Evolutionary conservation across 495 filamentous ascomycete species (phyloP).

Genomic region (Neurospora sp.): DNA sequence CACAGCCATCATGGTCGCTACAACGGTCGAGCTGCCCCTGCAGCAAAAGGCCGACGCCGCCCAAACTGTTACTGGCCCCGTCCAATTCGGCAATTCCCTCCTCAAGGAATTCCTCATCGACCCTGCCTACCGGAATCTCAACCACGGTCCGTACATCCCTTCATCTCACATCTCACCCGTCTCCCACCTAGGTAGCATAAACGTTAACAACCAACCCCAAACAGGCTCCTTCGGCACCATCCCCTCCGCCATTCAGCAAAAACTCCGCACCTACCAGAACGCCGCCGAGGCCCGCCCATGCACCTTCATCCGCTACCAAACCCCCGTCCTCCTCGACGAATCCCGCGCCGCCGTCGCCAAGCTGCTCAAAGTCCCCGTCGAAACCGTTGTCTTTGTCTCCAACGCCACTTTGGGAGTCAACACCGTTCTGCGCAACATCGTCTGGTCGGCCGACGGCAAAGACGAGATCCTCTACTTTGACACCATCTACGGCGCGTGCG

Average conservation of each 20-base stretch:
- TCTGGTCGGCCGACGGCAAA: conserved; percentile 37
- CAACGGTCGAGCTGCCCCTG: not conserved
- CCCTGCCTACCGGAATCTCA: conserved; percentile 59
- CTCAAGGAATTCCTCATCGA: conserved; percentile 64
- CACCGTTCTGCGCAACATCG: conserved; percentile 65
- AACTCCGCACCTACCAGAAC: conserved; percentile 49
- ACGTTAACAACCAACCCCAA: not conserved
- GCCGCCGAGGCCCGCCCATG: conserved; percentile 57
- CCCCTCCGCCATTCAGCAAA: conserved; percentile 48
- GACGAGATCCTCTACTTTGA: conserved; percentile 61
- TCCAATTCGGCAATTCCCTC: conserved; percentile 48
- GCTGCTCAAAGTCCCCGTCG: conserved; percentile 49
- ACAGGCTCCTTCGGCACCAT: conserved; percentile 70
- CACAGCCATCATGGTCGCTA: not conserved
- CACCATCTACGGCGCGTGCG: conserved; percentile 69
- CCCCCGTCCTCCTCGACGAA: conserved; percentile 48
- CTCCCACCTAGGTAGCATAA: too few relatives aligned
- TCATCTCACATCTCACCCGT: too few relatives aligned
- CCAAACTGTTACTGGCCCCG: not conserved
- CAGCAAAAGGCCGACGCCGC: not conserved
- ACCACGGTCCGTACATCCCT: conserved; percentile 53
- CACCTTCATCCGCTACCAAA: conserved; percentile 57
- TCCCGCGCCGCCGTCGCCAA: conserved; percentile 54
- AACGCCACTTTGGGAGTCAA: conserved; percentile 78
- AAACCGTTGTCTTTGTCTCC: conserved; percentile 63